Evolutionary conservation across 148 eudicot species (phyloP).

Genomic region (Persicaria maculosa): DNA sequence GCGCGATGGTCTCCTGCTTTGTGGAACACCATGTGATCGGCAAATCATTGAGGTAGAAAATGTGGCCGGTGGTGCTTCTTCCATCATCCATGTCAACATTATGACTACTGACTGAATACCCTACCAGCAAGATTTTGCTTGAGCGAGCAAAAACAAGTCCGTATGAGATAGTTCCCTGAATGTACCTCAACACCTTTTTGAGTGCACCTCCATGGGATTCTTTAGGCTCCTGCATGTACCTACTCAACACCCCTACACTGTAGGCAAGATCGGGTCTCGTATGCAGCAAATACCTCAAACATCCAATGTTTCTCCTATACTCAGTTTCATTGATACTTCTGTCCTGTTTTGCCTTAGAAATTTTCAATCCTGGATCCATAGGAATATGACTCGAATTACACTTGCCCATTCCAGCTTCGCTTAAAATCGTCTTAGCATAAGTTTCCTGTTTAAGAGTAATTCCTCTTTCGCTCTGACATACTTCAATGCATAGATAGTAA

Average conservation of each 20-base stretch:
- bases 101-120: conserved; percentile 8
- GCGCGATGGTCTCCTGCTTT: conserved; percentile 9
- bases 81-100: conserved; percentile 16
- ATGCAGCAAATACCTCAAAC: neutral
- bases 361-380: neutral
- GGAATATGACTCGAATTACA: neutral
- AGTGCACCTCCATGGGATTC: neutral
- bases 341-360: neutral
- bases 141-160: neutral
- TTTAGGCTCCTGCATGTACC: neutral
- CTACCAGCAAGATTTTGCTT: neutral
- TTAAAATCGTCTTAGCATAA: neutral
- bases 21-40: conserved; percentile 1
- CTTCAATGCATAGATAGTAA: neutral
- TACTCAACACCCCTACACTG: conserved; percentile 1
- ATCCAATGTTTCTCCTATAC: neutral
- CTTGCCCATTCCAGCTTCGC: neutral
- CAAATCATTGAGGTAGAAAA: conserved; percentile 3
- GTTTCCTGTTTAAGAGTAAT: neutral
- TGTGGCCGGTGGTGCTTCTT: conserved; percentile 13
- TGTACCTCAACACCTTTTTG: neutral
- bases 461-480: neutral
- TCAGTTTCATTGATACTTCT: neutral
- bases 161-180: neutral
- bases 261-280: neutral